These are phyloP conservation scores for Apiospora rasikravindrae DNA, from an alignment of 2,329 filamentous ascomycete genomes.

Conservation along the genomic window DNA sequence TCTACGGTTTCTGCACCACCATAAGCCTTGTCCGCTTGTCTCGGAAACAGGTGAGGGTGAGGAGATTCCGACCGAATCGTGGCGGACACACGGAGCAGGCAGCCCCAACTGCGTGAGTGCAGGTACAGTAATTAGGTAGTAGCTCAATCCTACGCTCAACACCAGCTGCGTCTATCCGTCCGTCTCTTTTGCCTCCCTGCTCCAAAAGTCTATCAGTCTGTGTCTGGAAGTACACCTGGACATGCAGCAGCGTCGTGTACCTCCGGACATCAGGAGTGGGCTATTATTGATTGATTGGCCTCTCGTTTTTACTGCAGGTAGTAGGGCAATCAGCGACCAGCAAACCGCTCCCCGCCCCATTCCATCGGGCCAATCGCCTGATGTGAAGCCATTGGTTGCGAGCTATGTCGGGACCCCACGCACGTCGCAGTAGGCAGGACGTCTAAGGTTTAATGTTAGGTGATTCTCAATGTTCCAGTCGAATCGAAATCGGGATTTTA, in stretches of 20 bases:
- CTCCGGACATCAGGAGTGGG: neutral
- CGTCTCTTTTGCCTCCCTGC: neutral
- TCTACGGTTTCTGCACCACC: neutral
- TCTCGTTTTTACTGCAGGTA: neutral
- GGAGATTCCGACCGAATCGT: neutral
- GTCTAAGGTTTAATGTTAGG: conserved; percentile 12
- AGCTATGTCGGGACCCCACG: conserved; percentile 5
- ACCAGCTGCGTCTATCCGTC: neutral
- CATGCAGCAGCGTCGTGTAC: neutral
- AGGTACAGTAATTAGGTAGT: neutral
- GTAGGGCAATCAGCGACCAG: neutral
- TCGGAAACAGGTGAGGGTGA: conserved; percentile 17
- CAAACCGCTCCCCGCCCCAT: no score
- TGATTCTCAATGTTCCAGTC: conserved; percentile 15
- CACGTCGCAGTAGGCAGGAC: neutral
- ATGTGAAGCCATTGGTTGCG: conserved; percentile 12
- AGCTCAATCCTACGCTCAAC: conserved; percentile 4
- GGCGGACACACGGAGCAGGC: neutral
- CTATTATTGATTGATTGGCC: neutral
- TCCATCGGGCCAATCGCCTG: conserved; percentile 2
- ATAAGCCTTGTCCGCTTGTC: conserved; percentile 14
- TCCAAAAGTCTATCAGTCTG: neutral
- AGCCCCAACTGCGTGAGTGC: neutral
- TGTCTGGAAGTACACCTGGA: neutral
- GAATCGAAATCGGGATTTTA: conserved; percentile 13